Evolutionary conservation across 345 rosid species (phyloP).

Genomic region (Noccaea bulbosa): DNA sequence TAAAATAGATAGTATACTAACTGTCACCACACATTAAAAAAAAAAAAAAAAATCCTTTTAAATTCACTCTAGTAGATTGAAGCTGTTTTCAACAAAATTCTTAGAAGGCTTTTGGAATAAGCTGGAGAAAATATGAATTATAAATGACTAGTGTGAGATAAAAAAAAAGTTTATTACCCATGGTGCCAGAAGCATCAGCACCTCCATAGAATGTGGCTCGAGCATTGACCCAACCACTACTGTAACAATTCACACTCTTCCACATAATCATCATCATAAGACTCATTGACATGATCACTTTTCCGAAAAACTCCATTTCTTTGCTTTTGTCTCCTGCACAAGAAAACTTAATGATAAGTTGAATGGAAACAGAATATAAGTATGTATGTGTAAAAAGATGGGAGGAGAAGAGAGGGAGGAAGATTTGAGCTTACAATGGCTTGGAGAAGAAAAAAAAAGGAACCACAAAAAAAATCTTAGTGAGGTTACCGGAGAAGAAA

Average conservation of each 20-base stretch:
- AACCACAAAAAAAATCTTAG: conserved; percentile 2
- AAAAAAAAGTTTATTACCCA: conserved; percentile 50
- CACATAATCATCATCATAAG: conserved; percentile 38
- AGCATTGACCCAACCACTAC: conserved; percentile 66
- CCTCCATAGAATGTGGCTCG: conserved; percentile 85
- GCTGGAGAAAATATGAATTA: conserved; percentile 4
- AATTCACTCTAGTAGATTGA: background rate
- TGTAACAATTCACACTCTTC: conserved; percentile 42
- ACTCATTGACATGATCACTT: conserved; percentile 31
- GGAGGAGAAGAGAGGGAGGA: conserved; percentile 20
- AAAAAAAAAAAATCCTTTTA: too few species aligned
- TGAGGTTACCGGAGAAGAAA: conserved; percentile 8
- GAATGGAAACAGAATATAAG: background rate
- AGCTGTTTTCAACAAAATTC: background rate
- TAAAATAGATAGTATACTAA: too few species aligned
- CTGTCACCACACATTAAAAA: too few species aligned
- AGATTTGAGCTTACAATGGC: conserved; percentile 32
- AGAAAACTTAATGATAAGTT: background rate
- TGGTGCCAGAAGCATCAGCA: conserved; percentile 88
- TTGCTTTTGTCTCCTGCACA: conserved; percentile 18
- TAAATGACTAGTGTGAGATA: background rate
- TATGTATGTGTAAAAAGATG: background rate
- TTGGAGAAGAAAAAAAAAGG: conserved; percentile 9
- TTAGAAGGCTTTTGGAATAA: background rate
- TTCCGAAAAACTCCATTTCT: conserved; percentile 35